Evolutionary conservation across 805 yeast genomes (phyloP).

Genomic region (Tetrapisispora namnaoensis): DNA sequence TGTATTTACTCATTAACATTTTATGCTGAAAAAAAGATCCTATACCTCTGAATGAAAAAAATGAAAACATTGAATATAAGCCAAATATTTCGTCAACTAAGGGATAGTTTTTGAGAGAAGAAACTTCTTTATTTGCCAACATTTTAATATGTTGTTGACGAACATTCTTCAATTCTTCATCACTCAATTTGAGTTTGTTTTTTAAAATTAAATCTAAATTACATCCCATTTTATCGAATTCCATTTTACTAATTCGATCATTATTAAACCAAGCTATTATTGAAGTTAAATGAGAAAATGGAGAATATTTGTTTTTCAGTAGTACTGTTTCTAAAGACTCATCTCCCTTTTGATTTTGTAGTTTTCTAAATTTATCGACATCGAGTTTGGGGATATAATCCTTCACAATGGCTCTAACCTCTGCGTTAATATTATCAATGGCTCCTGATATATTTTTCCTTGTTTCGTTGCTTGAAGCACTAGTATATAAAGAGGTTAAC

Average conservation of each 20-base stretch:
- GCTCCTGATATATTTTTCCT: slow-evolving; percentile 6
- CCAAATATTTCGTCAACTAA: slow-evolving; percentile 25
- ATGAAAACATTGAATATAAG: slow-evolving; percentile 21
- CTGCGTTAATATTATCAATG: slow-evolving; percentile 11
- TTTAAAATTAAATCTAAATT: not conserved
- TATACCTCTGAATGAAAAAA: slow-evolving; percentile 24
- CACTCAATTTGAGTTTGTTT: not conserved
- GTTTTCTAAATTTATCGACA: slow-evolving; percentile 3
- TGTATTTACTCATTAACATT: not conserved
- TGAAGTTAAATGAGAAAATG: slow-evolving; percentile 16
- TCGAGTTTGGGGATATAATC: slow-evolving; percentile 19
- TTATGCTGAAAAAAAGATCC: slow-evolving; percentile 17
- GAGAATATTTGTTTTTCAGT: slow-evolving; percentile 21
- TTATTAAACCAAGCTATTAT: slow-evolving; percentile 15
- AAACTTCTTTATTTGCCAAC: not conserved
- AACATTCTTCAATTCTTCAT: not conserved
- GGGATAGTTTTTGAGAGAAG: slow-evolving; percentile 10
- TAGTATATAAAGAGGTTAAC: slow-evolving; percentile 8
- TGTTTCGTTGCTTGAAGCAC: not conserved
- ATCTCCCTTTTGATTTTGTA: slow-evolving; percentile 1
- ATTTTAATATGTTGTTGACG: not conserved
- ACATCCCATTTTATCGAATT: not conserved
- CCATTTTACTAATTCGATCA: not conserved
- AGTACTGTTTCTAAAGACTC: slow-evolving; percentile 23
- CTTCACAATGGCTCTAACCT: slow-evolving; percentile 9